These are phyloP conservation scores for Camelina sativa DNA, from an alignment of 345 rosid genomes.

Conservation along the genomic window DNA sequence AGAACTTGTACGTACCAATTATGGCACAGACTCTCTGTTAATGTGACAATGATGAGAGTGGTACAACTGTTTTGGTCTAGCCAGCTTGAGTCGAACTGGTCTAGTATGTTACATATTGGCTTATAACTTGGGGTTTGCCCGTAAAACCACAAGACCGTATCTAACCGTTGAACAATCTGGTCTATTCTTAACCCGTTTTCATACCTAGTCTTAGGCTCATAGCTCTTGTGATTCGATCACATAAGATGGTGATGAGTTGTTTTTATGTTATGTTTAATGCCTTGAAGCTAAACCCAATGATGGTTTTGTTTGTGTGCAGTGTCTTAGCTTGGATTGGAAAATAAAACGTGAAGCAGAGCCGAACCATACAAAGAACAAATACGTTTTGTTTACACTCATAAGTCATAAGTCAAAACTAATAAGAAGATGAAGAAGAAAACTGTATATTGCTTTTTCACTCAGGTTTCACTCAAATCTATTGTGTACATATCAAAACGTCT, in stretches of 20 bases:
- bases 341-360: slow-evolving; percentile 10
- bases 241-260: slow-evolving; percentile 3
- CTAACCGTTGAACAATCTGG: background rate
- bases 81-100: slow-evolving; percentile 3
- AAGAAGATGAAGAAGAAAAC: slow-evolving; percentile 23
- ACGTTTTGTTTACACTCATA: slow-evolving; percentile 4
- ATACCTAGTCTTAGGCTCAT: background rate
- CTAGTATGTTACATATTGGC: slow-evolving; percentile 4
- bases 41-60: background rate
- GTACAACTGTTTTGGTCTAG: background rate
- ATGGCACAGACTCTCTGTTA: background rate
- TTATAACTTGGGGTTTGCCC: background rate
- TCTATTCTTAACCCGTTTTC: background rate
- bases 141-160: background rate
- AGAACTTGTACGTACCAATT: background rate
- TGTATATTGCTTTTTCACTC: slow-evolving; percentile 31
- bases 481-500: slow-evolving; percentile 24
- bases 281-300: slow-evolving; percentile 17
- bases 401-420: background rate
- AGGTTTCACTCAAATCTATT: slow-evolving; percentile 17
- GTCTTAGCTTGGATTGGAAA: slow-evolving; percentile 21
- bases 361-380: background rate
- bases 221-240: slow-evolving; percentile 2
- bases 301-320: slow-evolving; percentile 31
- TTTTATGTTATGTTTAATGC: background rate